Percentiles rank a stretch among this genome's conserved stretches.
Evolutionary conservation across 495 filamentous ascomycete species (phyloP).

Genomic region (Lasiosphaeria miniovina): DNA sequence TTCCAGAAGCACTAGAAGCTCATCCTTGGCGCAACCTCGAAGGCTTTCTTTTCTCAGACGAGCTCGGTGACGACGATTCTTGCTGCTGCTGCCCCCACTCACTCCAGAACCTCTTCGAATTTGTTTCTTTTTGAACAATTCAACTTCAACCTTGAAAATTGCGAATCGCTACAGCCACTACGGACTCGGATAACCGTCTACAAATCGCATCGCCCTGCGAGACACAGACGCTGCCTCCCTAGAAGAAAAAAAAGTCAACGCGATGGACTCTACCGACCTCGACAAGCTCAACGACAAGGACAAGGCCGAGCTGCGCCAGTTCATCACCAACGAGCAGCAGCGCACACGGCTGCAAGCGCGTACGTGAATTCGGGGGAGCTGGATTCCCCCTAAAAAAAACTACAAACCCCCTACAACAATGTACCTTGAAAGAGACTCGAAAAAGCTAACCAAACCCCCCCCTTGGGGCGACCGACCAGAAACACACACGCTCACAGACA

Average conservation of each 20-base stretch:
- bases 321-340: slow-evolving; percentile 75
- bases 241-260: slow-evolving; percentile 10
- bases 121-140: too few relatives aligned
- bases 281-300: slow-evolving; percentile 74
- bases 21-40: too few relatives aligned
- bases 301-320: slow-evolving; percentile 81
- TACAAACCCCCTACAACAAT: background rate
- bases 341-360: slow-evolving; percentile 76
- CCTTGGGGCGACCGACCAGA: slow-evolving; percentile 44
- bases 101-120: background rate
- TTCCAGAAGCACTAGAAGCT: too few relatives aligned
- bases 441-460: background rate
- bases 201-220: background rate
- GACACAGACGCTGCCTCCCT: background rate
- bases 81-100: background rate
- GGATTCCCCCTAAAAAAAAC: too few relatives aligned
- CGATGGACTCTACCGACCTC: slow-evolving; percentile 55
- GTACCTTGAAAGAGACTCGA: background rate
- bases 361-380: slow-evolving; percentile 41
- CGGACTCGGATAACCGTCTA: too few relatives aligned
- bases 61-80: too few relatives aligned
- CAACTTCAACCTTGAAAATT: too few relatives aligned
- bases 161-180: too few relatives aligned
- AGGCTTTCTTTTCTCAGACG: too few relatives aligned
- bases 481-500: slow-evolving; percentile 78